Base-by-base conservation (phyloP, 2,329 filamentous ascomycete species). In the Hymenoscyphus linearis region DNA sequence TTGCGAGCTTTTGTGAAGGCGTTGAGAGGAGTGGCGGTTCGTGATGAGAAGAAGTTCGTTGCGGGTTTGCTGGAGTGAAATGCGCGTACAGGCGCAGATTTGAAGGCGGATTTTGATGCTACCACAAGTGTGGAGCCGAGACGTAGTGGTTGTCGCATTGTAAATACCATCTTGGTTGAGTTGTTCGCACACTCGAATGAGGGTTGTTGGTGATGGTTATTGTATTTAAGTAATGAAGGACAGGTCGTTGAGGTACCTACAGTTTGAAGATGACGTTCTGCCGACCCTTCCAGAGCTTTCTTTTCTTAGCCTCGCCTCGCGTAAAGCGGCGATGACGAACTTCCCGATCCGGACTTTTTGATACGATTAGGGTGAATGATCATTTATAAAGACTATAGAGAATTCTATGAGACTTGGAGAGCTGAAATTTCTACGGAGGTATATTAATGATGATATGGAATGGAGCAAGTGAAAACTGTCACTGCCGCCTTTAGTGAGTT, bases 91-190 rank as follows among this genome's bases (percentile, higher is more conserved):
- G 75, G 73, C 52, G 81, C 75, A 59, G 79, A 75, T 67, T 78
- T 79, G 58, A 83, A 76, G 56, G 77, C 69, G 63, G 77, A 50
- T 79, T 75, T 77, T 83, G 85, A 74, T 18, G 44, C 67, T 60
- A 60, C 63, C 40, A 59, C 82, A 68, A 89, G 73, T 40, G 81
- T 80, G 65, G 81, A 77, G 52, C 84, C 78, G 65, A 89, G 77
- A 72, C 84, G 81, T 68, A 89, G 86, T 18, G 86, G 85, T 67
- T 84, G 82, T 72, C 84, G 80, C 66, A 88, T 77, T 60, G 86
- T 75, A 73, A 86, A 87, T 62, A 85, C 82, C 86, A 89, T 89
- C 66, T 66, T 78, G 61, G 37, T 57, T 58, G 57, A 47, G 58
- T 55, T 52, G 36, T 58, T 60, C 40, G 44, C 16, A 25, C 50